Evolutionary conservation across 805 yeast species (phyloP).

Genomic region (Naumovozyma baii): DNA sequence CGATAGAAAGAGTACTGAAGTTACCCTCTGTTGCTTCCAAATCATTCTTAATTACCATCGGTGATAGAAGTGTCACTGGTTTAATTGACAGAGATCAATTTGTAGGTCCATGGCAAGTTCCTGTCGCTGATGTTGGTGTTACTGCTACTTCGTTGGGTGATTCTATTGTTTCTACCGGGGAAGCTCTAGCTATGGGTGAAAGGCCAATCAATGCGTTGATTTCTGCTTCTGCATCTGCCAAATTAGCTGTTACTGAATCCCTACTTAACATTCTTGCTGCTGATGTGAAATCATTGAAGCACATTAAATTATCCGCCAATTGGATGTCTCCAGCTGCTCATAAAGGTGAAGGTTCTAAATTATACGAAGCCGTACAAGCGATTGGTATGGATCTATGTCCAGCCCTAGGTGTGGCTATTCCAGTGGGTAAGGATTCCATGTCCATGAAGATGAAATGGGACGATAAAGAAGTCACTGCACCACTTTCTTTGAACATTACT

Average conservation of each 20-base stretch:
- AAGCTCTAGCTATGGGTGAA: constrained; percentile 96
- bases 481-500: constrained; percentile 80
- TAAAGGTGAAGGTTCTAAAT: constrained; percentile 87
- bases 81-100: constrained; percentile 94
- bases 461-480: constrained; percentile 87
- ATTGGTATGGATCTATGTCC: constrained; percentile 93
- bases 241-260: constrained; percentile 93
- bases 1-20: constrained; percentile 71
- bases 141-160: constrained; percentile 85
- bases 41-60: constrained; percentile 91
- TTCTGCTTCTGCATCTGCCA: constrained; percentile 83
- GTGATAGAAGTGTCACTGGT: constrained; percentile 96
- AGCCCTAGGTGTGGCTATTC: constrained; percentile 79
- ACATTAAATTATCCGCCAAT: constrained; percentile 85
- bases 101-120: constrained; percentile 99
- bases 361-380: constrained; percentile 95
- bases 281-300: constrained; percentile 63
- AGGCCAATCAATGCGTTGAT: constrained; percentile 84
- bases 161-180: constrained; percentile 69
- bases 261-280: constrained; percentile 83
- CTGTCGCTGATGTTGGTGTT: constrained; percentile 97
- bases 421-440: constrained; percentile 98
- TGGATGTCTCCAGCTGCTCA: constrained; percentile 99
- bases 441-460: constrained; percentile 99
- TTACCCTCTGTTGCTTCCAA: constrained; percentile 94